These are phyloP conservation scores for Linnemannia exigua DNA, from an alignment of 192 early-diverging fungal species.

Conservation along the genomic window DNA sequence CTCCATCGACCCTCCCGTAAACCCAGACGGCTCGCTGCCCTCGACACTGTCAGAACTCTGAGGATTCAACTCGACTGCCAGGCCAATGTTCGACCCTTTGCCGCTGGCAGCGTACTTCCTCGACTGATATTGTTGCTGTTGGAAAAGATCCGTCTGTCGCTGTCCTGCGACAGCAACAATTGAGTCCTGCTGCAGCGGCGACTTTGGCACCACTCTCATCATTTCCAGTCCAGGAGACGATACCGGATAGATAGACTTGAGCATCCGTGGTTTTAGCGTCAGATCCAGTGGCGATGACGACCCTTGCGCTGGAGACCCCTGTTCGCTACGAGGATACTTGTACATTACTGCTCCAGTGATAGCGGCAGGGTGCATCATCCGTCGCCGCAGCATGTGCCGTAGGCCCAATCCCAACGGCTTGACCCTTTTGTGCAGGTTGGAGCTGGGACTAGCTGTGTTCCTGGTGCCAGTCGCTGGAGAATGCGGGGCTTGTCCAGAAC, in stretches of 20 bases:
- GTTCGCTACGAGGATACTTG: not conserved
- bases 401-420: conserved; percentile 47
- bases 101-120: conserved; percentile 9
- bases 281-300: not conserved
- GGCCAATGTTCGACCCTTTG: conserved; percentile 8
- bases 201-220: not conserved
- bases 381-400: conserved; percentile 40
- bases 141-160: conserved; percentile 9
- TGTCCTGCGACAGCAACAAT: not conserved
- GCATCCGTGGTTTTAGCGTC: not conserved
- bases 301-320: not conserved
- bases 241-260: not conserved
- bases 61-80: not conserved
- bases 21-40: not conserved
- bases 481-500: not conserved
- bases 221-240: not conserved
- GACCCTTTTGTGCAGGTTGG: conserved; percentile 31
- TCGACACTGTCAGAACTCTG: not conserved
- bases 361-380: conserved; percentile 26
- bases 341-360: not conserved
- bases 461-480: not conserved
- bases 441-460: conserved; percentile 12
- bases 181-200: not conserved
- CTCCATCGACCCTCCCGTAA: not conserved
- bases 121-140: not conserved